These are phyloP conservation scores for Ploettnerulaceae sp. DNA, from an alignment of 2,329 filamentous ascomycete genomes.

Conservation along the genomic window DNA sequence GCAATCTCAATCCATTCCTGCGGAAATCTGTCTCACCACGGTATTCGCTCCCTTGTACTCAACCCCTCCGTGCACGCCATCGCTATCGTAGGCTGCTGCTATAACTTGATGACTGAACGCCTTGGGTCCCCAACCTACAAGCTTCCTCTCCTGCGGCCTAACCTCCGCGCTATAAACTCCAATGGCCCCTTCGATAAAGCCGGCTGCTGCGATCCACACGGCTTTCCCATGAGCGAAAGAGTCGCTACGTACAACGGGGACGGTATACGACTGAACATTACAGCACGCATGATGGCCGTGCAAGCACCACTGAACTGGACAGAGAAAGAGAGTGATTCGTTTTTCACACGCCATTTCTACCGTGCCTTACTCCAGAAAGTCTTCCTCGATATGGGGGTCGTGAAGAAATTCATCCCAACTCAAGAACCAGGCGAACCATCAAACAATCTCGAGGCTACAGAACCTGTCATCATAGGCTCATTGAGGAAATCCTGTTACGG, in stretches of 20 bases:
- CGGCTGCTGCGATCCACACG: constrained; percentile 74
- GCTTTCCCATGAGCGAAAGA: constrained; percentile 84
- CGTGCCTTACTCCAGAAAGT: constrained; percentile 85
- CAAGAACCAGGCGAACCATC: constrained; percentile 10
- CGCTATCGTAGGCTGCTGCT: constrained; percentile 95
- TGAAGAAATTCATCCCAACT: constrained; percentile 47
- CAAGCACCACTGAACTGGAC: constrained; percentile 95
- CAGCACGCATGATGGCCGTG: constrained; percentile 95
- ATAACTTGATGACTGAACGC: constrained; percentile 90
- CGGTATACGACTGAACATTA: constrained; percentile 86
- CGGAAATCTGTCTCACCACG: constrained; percentile 94
- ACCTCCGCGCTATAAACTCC: constrained; percentile 60
- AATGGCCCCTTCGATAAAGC: constrained; percentile 63
- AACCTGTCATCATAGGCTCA: constrained; percentile 81
- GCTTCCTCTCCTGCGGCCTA: constrained; percentile 68
- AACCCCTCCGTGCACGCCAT: constrained; percentile 85
- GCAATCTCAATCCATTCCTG: constrained; percentile 95
- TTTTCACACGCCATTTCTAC: constrained; percentile 92
- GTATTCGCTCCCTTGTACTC: constrained; percentile 76
- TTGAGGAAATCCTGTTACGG: constrained; percentile 74
- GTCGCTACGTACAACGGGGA: constrained; percentile 52
- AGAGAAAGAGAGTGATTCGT: constrained; percentile 69
- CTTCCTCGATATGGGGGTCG: constrained; percentile 79
- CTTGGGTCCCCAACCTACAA: constrained; percentile 85
- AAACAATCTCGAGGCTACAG: constrained; percentile 48